Evolutionary conservation across 176 grass and related monocot genomes (phyloP).

Genomic region (Bothriochloa decipiens): DNA sequence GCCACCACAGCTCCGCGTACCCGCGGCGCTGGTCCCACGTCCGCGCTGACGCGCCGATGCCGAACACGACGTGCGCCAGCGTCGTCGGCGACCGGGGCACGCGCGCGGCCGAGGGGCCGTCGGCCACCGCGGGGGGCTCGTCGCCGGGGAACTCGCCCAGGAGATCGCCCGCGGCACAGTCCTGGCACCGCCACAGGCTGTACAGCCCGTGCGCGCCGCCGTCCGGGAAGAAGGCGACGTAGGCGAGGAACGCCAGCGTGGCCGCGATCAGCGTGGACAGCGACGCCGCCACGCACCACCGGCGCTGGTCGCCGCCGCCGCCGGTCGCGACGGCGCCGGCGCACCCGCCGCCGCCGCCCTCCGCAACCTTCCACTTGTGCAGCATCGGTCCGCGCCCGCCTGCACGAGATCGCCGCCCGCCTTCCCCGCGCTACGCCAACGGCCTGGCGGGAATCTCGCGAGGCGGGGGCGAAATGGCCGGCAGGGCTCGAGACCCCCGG

Average conservation of each 20-base stretch:
- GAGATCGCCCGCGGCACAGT: conserved; percentile 10
- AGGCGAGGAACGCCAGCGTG: conserved; percentile 64
- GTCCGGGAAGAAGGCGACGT: conserved; percentile 54
- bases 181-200: conserved; percentile 48
- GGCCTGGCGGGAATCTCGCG: conserved; percentile 44
- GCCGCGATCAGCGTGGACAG: conserved; percentile 54
- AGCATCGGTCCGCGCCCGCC: conserved; percentile 13
- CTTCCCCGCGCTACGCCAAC: conserved; percentile 18
- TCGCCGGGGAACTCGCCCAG: conserved; percentile 28
- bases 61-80: conserved; percentile 84
- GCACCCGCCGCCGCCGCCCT: conserved; percentile 26
- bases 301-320: conserved; percentile 32
- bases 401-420: conserved; percentile 28
- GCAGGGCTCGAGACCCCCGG: conserved; percentile 23
- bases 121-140: not conserved
- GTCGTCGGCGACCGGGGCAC: conserved; percentile 35
- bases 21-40: conserved; percentile 68
- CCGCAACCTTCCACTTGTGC: conserved; percentile 53
- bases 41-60: conserved; percentile 69
- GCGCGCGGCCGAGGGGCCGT: conserved; percentile 1
- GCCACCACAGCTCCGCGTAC: conserved; percentile 92
- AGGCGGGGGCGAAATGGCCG: conserved; percentile 7
- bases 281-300: conserved; percentile 53
- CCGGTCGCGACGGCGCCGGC: not conserved
- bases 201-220: conserved; percentile 49